Base-by-base conservation (phyloP, 2,329 filamentous ascomycete species). In the Botrytis cinerea region DNA sequence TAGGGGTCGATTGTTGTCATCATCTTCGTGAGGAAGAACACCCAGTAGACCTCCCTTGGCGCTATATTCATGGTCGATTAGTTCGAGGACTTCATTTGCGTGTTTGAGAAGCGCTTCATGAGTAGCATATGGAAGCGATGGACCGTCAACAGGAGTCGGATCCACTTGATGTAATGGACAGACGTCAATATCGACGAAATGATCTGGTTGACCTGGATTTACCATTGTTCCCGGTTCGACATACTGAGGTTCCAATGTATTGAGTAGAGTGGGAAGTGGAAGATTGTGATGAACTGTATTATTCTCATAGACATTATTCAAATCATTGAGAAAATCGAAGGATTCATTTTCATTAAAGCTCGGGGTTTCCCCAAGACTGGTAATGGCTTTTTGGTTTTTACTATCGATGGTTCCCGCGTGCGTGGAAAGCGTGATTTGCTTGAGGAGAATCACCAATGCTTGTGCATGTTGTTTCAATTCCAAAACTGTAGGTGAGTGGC, bases 381-480 rank as follows among this genome's bases (percentile, higher is more conserved):
- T 7, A 14, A 20, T 14, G 0, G 54, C 40, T 32, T 69, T 62
- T 9, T 51, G 59, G 43, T 79, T 77, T 6, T 32, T 71, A 71
- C 77, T 77, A 57, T 80, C 75, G 63, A 80, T 76, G 10, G 81
- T 66, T 10, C 76, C 76, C 7, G 76, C 75, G 16, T 75, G 76
- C 10, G 81, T 79, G 14, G 82, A 83, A 7, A 87, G 82, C 4
- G 82, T 83, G 18, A 90, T 80, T 60, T 82, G 80, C 4, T 83
- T 83, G 75, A 90, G 88, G 66, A 90, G 82, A 22, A 85, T 83
- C 48, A 83, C 81, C 25, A 90, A 83, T n/a, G 86, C 85, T 71
- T 90, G 88, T 0, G 87, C 87, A 75, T 90, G 88, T 77, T 88
- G 85, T 80, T 90, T 90, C 51, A 90, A 83, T 1, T 87, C 83